Evolutionary conservation across 192 early-diverging fungal genomes (phyloP).

Genomic region (Rhizophlyctis rosea): DNA sequence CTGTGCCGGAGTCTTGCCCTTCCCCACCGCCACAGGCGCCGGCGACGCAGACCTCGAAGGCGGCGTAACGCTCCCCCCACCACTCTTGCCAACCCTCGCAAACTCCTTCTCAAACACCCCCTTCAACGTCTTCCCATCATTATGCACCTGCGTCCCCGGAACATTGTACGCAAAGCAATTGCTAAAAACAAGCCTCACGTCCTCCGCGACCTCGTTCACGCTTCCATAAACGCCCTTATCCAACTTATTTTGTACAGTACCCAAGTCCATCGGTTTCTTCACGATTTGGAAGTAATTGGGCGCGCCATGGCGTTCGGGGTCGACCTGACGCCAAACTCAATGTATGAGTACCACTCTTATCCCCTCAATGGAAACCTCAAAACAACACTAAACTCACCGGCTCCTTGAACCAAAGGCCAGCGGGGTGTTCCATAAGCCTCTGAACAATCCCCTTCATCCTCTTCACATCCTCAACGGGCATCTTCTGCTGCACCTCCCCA

Average conservation of each 20-base stretch:
- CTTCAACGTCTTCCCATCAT: slow-evolving; percentile 57
- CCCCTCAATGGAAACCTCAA: too few species aligned
- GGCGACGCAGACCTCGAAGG: not conserved
- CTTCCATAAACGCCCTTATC: slow-evolving; percentile 55
- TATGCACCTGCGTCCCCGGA: slow-evolving; percentile 60
- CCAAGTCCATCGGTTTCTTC: slow-evolving; percentile 86
- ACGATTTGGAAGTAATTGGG: slow-evolving; percentile 83
- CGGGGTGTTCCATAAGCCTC: too few species aligned
- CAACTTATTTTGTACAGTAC: slow-evolving; percentile 70
- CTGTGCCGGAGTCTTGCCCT: not conserved
- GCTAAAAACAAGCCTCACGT: slow-evolving; percentile 58
- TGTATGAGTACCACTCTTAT: too few species aligned
- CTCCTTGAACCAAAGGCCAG: slow-evolving; percentile 27
- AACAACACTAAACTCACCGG: too few species aligned
- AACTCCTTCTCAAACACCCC: slow-evolving; percentile 64
- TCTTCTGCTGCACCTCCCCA: too few species aligned
- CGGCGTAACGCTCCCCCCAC: slow-evolving; percentile 3
- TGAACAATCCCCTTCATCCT: too few species aligned
- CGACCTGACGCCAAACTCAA: too few species aligned
- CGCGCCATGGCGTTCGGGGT: slow-evolving; percentile 75
- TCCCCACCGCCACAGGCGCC: not conserved
- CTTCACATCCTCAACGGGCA: too few species aligned
- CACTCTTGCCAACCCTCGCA: slow-evolving; percentile 18
- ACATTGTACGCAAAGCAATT: slow-evolving; percentile 66
- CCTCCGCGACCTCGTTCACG: slow-evolving; percentile 63